Percentiles rank a stretch among this genome's conserved stretches.
Evolutionary conservation across 2,329 filamentous ascomycete species (phyloP).

Genomic region (Penicillium sp.): DNA sequence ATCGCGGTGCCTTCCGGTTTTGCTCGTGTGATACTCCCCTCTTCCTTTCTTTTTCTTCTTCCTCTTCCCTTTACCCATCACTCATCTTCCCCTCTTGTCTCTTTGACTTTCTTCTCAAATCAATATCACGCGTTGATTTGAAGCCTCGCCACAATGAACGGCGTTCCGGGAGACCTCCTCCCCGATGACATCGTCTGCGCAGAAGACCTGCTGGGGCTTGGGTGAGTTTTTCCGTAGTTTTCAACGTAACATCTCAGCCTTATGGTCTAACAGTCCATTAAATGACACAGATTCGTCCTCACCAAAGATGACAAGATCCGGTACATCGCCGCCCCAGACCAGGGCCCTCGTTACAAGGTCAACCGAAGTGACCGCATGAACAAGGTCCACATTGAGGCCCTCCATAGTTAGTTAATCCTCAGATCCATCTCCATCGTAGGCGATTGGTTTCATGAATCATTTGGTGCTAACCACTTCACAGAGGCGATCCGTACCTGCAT

Average conservation of each 20-base stretch:
- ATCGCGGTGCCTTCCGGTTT: neutral
- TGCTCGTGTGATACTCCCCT: neutral
- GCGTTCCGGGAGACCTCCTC: slow-evolving; percentile 58
- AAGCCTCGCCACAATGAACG: slow-evolving; percentile 62
- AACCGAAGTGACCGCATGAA: slow-evolving; percentile 76
- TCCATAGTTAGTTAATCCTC: slow-evolving; percentile 60
- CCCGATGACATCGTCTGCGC: slow-evolving; percentile 70
- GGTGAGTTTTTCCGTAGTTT: slow-evolving; percentile 52
- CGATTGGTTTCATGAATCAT: neutral
- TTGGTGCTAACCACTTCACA: neutral
- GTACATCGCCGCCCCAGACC: slow-evolving; percentile 64
- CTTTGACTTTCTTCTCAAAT: neutral
- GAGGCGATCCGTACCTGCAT: slow-evolving; percentile 62
- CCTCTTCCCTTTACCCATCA: neutral
- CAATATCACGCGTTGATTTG: neutral
- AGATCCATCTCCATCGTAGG: neutral
- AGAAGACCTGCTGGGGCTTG: slow-evolving; percentile 66
- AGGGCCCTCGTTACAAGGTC: slow-evolving; percentile 71
- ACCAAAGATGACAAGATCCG: slow-evolving; percentile 74
- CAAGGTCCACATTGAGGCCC: slow-evolving; percentile 68
- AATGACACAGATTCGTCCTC: slow-evolving; percentile 67
- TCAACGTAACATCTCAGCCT: neutral
- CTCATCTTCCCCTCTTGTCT: neutral
- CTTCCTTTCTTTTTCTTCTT: neutral
- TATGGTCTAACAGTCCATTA: neutral